Percentiles rank a stretch among this genome's conserved stretches.
Conservation (phyloP, 257 asterid species). For the Nyctanthes arbortristis region DNA sequence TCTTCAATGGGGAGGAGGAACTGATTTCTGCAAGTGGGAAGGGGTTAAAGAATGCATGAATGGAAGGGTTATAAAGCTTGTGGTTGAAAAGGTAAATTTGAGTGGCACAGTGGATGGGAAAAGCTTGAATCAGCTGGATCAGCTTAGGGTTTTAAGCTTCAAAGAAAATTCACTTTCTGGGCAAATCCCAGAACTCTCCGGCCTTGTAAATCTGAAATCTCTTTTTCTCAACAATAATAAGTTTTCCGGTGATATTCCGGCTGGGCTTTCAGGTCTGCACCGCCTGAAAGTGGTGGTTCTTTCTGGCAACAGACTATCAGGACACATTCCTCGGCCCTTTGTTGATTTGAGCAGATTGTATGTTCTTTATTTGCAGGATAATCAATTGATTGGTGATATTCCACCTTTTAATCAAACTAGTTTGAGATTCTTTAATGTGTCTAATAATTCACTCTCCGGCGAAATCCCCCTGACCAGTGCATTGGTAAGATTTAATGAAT, state of each 20-base stretch:
- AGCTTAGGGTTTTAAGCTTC: conserved; percentile 79
- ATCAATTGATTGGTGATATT: conserved; percentile 58
- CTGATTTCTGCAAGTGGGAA: conserved; percentile 63
- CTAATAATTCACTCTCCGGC: conserved; percentile 68
- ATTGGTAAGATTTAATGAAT: conserved; percentile 48
- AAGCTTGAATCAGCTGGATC: conserved; percentile 74
- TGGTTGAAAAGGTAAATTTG: conserved; percentile 55
- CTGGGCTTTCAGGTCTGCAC: conserved; percentile 51
- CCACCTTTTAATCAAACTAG: conserved; percentile 68
- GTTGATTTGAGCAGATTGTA: conserved; percentile 49
- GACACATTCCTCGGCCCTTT: conserved; percentile 58
- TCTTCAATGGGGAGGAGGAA: conserved; percentile 57
- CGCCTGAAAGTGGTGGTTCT: conserved; percentile 69
- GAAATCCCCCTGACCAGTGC: conserved; percentile 54
- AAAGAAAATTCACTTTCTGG: conserved; percentile 74
- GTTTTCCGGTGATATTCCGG: conserved; percentile 67
- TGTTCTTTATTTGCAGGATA: conserved; percentile 67
- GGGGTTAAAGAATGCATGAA: conserved; percentile 78
- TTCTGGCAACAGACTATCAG: conserved; percentile 56
- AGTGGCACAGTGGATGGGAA: conserved; percentile 62
- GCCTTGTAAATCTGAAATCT: conserved; percentile 73
- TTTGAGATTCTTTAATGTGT: conserved; percentile 76
- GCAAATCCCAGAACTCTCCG: conserved; percentile 61
- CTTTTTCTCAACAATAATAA: conserved; percentile 66
- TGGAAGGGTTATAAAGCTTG: conserved; percentile 82